Evolutionary conservation across 202 grass and related monocot species (phyloP), one percentile per base, ranked within the genome.

Genomic region (Schoenoplectus tabernaemontani): DNA sequence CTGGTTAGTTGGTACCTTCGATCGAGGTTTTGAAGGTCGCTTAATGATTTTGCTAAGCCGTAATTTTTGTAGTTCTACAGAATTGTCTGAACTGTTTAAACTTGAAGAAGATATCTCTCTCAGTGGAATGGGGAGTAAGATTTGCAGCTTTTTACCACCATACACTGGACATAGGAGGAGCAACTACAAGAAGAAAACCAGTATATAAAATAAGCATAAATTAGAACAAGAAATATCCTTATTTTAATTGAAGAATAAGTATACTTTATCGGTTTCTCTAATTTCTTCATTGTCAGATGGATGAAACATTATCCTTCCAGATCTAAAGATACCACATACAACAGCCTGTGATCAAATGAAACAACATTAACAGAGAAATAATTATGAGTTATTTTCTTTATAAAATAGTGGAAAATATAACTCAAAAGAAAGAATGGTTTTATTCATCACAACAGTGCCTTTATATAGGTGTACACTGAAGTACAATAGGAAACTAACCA

Each of bases 221-320:
- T 38, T 51, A 28, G 59, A 60, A 80, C 20, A 44, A 65, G 30
- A 47, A 10, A 47, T 24, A 61, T 39, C 38, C 39, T 26, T 61
- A 64, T 36, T 74, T 33, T 53, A 74, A 74, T 74, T 54, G 47
- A 74, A 33, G 70, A 74, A 36, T 63, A 75, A 74, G n/a, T 78
- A 79, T 92, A 97, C 91, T 84, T 92, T 92, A 78, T 97, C 95
- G 82, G 89, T 90, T 82, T 92, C 82, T 87, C 82, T 92, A 80
- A 97, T 79, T 61, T 87, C 64, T 86, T 94, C 91, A 54, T 92
- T 81, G 4, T 97, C 89, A 66, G 63, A 83, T 86, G 95, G 95
- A 76, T 97, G 95, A 83, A 97, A 97, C 74, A 89, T 41, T 81
- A 97, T 82, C 64, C 80, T 88, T 71, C 89, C 95, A 36, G 81